phyloP scores from a whole-genome alignment of 352 stramenopile species.

The Pythium sp. region DNA sequence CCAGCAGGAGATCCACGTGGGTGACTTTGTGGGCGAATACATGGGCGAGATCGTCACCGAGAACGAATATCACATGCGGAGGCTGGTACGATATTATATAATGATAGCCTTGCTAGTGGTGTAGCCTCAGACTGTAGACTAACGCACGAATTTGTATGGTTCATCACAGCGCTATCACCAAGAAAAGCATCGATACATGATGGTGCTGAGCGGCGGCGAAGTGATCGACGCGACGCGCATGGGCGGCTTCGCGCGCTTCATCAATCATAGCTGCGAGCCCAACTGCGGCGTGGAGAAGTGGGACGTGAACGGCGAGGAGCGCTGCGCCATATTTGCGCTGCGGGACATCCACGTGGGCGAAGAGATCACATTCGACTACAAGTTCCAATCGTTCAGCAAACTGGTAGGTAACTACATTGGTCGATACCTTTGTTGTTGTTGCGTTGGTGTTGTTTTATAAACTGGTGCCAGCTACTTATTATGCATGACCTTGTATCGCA shows the following conservation, averaged over 20 bases:
- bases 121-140: neutral
- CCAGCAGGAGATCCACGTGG: slow-evolving; percentile 45
- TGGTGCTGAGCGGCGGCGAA: slow-evolving; percentile 79
- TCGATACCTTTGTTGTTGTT: neutral
- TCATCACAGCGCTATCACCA: slow-evolving; percentile 64
- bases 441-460: neutral
- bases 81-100: slow-evolving; percentile 42
- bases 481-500: too few relatives aligned
- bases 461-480: too few relatives aligned
- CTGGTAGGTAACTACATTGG: slow-evolving; percentile 19
- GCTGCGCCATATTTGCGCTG: slow-evolving; percentile 95
- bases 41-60: slow-evolving; percentile 85
- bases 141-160: neutral
- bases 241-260: slow-evolving; percentile 91
- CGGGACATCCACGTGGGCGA: slow-evolving; percentile 86
- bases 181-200: slow-evolving; percentile 84
- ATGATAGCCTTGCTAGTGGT: neutral
- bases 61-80: slow-evolving; percentile 76
- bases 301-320: slow-evolving; percentile 89
- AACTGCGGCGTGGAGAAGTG: slow-evolving; percentile 95
- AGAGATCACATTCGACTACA: slow-evolving; percentile 96
- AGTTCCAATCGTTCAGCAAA: slow-evolving; percentile 74
- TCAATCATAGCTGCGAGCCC: slow-evolving; percentile 94
- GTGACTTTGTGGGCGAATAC: slow-evolving; percentile 79
- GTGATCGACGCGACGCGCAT: slow-evolving; percentile 89